Base-by-base conservation (phyloP, 257 asterid genomes). In the Solanum appendiculatum region DNA sequence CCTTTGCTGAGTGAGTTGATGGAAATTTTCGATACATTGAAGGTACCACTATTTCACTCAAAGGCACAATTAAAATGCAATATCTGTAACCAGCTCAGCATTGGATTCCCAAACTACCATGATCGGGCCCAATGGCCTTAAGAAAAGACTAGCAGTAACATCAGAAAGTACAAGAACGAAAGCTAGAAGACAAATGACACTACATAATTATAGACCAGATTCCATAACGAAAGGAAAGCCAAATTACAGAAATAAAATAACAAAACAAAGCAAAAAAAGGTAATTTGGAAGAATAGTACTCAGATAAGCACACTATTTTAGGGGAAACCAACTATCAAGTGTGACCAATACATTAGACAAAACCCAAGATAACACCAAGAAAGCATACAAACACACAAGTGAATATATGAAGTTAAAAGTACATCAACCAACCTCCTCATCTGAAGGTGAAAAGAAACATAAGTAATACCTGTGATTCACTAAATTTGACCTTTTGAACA, bases 401-500 rank as follows among this genome's bases (percentile, higher is more conserved):
- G 42, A 27, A 29, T 48, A 46, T 29, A 80, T 80, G 66, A 46
- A 80, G 27, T 46, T 46, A 80, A 80, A 46, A 80, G 39, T 27
- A 80, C 27, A 44, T 80, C 6, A 33, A 80, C 6, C 18, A 25
- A 44, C 39, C 7, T 7, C 64, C 2, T 44, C 7, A 15, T 27
- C 39, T 80, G 27, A 4, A 27, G 84, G 84, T 80, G 60, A 80
- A 78, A 78, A 44, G 64, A 15, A 18, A 27, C 2, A 51, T 29
- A 9, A 48, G 68, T 80, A 29, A 80, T 60, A 96, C 99, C 99
- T 95, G 98, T 20, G 98, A 89, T 86, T 92, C 95, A 2, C 97
- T 90, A 92, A 95, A 95, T 88, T 91, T 94, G 93, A 88, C 86
- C 42, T 88, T 90, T 84, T 91, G 98, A 72, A 90, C 83, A 31